Evolutionary conservation across 1,139 yeast species (phyloP).

Genomic region (Lodderomyces beijingensis): DNA sequence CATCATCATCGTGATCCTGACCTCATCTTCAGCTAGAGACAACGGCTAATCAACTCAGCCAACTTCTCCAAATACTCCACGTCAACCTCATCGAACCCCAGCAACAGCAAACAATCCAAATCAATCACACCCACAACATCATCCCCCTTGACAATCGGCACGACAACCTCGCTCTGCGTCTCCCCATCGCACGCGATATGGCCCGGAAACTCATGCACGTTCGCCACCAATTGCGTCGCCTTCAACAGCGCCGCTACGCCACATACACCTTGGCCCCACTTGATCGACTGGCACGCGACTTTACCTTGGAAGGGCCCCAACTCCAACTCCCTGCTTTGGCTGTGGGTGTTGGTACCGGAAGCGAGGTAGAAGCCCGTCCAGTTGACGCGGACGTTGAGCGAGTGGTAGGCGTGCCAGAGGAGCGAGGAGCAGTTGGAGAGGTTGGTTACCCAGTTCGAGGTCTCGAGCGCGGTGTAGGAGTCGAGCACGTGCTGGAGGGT

Average conservation of each 20-base stretch:
- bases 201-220: slow-evolving; percentile 79
- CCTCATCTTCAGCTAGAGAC: too few relatives aligned
- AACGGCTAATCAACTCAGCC: slow-evolving; percentile 46
- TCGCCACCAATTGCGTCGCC: slow-evolving; percentile 66
- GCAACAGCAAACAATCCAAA: slow-evolving; percentile 64
- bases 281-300: slow-evolving; percentile 86
- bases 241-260: slow-evolving; percentile 68
- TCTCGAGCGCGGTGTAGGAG: slow-evolving; percentile 66
- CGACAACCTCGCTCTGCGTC: slow-evolving; percentile 88
- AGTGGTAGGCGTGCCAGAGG: slow-evolving; percentile 81
- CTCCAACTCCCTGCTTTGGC: slow-evolving; percentile 44
- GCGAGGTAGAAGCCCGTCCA: slow-evolving; percentile 90
- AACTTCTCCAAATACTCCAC: slow-evolving; percentile 54
- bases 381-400: slow-evolving; percentile 57
- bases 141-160: slow-evolving; percentile 56
- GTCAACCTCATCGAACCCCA: slow-evolving; percentile 69
- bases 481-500: slow-evolving; percentile 54
- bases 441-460: slow-evolving; percentile 83
- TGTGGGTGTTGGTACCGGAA: background rate
- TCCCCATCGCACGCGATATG: slow-evolving; percentile 98
- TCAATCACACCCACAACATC: slow-evolving; percentile 76
- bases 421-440: slow-evolving; percentile 81
- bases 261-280: slow-evolving; percentile 84
- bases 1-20: too few relatives aligned
- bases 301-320: slow-evolving; percentile 96